Evolutionary conservation across 345 rosid genomes (phyloP).

Genomic region (Ceriops zippeliana): DNA sequence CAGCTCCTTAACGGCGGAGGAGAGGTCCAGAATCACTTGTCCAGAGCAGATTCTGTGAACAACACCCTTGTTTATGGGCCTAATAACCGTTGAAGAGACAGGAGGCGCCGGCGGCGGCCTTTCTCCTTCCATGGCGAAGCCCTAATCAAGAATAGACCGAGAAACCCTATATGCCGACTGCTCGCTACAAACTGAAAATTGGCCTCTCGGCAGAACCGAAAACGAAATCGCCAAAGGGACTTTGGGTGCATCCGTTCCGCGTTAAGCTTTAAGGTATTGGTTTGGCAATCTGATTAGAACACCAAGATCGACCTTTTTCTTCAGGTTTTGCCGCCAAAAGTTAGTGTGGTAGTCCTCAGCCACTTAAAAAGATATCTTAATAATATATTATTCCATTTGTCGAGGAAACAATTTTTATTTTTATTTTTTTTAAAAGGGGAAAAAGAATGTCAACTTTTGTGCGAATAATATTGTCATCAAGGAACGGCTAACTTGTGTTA

Average conservation of each 20-base stretch:
- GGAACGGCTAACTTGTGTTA: too few relatives aligned
- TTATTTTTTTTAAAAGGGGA: too few relatives aligned
- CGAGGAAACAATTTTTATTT: too few relatives aligned
- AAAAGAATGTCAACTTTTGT: too few relatives aligned
- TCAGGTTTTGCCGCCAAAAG: constrained; percentile 1
- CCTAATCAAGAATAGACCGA: background rate
- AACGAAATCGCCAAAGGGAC: too few relatives aligned
- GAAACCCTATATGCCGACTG: background rate
- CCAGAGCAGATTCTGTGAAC: constrained; percentile 88
- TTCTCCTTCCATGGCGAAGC: constrained; percentile 30
- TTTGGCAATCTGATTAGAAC: background rate
- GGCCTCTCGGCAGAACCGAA: too few relatives aligned
- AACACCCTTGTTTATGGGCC: constrained; percentile 66
- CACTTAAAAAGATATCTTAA: background rate
- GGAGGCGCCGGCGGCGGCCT: background rate
- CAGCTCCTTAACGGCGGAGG: constrained; percentile 93
- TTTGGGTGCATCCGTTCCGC: too few relatives aligned
- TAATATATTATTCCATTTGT: too few relatives aligned
- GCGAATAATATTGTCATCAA: too few relatives aligned
- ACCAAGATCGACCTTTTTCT: background rate
- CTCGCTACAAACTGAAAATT: background rate
- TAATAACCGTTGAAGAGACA: constrained; percentile 42
- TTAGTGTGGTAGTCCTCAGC: too few relatives aligned
- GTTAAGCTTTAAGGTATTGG: too few relatives aligned
- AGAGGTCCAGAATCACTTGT: constrained; percentile 88